Percentiles rank a stretch among this genome's conserved stretches.
These are phyloP conservation scores for Plasmodium vivax DNA, from an alignment of 169 alveolate genomes.

Conservation along the genomic window DNA sequence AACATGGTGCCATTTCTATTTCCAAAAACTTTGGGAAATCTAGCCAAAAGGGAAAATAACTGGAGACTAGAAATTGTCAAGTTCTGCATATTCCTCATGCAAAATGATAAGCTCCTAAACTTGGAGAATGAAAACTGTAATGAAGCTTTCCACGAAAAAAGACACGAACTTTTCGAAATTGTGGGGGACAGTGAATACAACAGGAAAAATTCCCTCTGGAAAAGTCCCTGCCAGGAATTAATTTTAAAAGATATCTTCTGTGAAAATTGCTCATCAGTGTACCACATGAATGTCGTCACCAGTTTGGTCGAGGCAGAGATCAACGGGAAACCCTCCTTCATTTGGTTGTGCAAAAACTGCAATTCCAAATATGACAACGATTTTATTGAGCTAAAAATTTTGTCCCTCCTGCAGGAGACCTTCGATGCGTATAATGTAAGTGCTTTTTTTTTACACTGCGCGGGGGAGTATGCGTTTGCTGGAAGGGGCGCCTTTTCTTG, in stretches of 20 bases:
- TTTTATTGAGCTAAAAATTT: slow-evolving; percentile 36
- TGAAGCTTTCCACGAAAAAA: slow-evolving; percentile 79
- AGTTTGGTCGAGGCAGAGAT: slow-evolving; percentile 75
- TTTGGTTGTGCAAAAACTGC: slow-evolving; percentile 74
- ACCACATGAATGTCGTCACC: slow-evolving; percentile 80
- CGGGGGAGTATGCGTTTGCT: not conserved
- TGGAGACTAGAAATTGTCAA: slow-evolving; percentile 85
- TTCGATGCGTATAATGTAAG: slow-evolving; percentile 70
- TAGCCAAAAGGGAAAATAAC: slow-evolving; percentile 56
- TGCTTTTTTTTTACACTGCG: not conserved
- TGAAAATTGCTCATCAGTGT: slow-evolving; percentile 80
- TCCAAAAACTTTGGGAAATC: slow-evolving; percentile 83
- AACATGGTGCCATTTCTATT: slow-evolving; percentile 74
- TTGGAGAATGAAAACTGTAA: slow-evolving; percentile 66
- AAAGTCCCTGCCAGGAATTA: slow-evolving; percentile 77
- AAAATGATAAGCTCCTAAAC: slow-evolving; percentile 77
- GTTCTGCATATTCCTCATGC: slow-evolving; percentile 77
- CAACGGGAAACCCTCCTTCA: slow-evolving; percentile 72
- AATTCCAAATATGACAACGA: slow-evolving; percentile 60
- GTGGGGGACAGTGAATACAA: slow-evolving; percentile 83
- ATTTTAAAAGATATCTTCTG: slow-evolving; percentile 78
- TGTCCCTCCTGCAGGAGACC: slow-evolving; percentile 42
- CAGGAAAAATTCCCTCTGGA: slow-evolving; percentile 75
- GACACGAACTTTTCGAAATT: slow-evolving; percentile 77
- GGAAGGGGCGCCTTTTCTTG: not conserved